Evolutionary conservation across 768 basidiomycete genomes (phyloP).

Genomic region (Suillus ampliporus): DNA sequence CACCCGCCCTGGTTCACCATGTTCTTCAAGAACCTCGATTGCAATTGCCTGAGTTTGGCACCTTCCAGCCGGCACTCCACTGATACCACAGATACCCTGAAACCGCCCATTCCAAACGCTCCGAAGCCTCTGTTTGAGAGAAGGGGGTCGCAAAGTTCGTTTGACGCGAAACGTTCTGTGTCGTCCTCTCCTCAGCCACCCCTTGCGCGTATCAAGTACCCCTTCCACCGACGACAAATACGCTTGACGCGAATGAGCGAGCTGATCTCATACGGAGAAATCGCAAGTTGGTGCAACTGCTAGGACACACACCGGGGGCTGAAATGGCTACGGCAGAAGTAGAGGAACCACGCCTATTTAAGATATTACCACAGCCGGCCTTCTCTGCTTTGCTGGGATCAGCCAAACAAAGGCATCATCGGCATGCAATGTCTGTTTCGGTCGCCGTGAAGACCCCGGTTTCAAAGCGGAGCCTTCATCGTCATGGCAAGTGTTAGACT

Average conservation of each 20-base stretch:
- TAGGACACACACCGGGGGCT: slow-evolving; percentile 67
- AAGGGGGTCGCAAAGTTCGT: slow-evolving; percentile 32
- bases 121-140: slow-evolving; percentile 52
- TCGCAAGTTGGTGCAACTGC: slow-evolving; percentile 81
- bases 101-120: slow-evolving; percentile 51
- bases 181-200: slow-evolving; percentile 35
- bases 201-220: slow-evolving; percentile 18
- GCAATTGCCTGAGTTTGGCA: slow-evolving; percentile 36
- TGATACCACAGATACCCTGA: slow-evolving; percentile 20
- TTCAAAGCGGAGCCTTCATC: slow-evolving; percentile 29
- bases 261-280: slow-evolving; percentile 74
- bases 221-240: slow-evolving; percentile 71
- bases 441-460: slow-evolving; percentile 26
- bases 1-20: slow-evolving; percentile 26
- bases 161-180: slow-evolving; percentile 32
- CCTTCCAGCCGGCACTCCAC: slow-evolving; percentile 22
- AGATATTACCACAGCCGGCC: slow-evolving; percentile 29
- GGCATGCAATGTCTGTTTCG: slow-evolving; percentile 39
- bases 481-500: slow-evolving; percentile 44
- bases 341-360: slow-evolving; percentile 32
- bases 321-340: slow-evolving; percentile 36
- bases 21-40: slow-evolving; percentile 35
- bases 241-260: slow-evolving; percentile 66
- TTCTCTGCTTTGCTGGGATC: slow-evolving; percentile 31
- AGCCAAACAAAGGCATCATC: slow-evolving; percentile 34